phyloP scores from a whole-genome alignment of 108 stramenopile genomes.

The Pelagomonas calceolata region DNA sequence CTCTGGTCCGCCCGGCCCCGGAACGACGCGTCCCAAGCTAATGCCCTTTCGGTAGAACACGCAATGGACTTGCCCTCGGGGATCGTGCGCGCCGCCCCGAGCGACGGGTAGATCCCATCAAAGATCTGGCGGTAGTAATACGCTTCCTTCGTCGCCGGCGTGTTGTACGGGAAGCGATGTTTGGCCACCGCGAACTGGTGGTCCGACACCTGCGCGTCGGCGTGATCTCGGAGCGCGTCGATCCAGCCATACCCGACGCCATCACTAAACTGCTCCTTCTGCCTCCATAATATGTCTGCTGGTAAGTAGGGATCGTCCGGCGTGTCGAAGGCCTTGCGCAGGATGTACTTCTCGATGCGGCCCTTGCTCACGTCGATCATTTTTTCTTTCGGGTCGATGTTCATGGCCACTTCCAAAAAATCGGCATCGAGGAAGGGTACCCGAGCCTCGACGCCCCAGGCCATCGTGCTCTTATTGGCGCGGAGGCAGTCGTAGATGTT shows the following conservation, averaged over 20 bases:
- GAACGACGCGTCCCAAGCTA: slow-evolving; percentile 85
- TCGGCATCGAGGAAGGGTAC: slow-evolving; percentile 95
- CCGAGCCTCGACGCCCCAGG: slow-evolving; percentile 94
- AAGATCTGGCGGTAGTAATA: slow-evolving; percentile 93
- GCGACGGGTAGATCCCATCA: slow-evolving; percentile 89
- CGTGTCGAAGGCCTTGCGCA: slow-evolving; percentile 94
- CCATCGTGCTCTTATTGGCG: slow-evolving; percentile 95
- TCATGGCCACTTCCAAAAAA: slow-evolving; percentile 91
- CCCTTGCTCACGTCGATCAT: slow-evolving; percentile 66
- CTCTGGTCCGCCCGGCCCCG: slow-evolving; percentile 74
- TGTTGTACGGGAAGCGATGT: slow-evolving; percentile 92
- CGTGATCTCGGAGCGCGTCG: slow-evolving; percentile 76
- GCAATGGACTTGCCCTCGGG: slow-evolving; percentile 95
- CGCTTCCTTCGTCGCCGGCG: slow-evolving; percentile 94
- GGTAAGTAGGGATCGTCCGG: slow-evolving; percentile 98
- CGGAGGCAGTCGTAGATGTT: slow-evolving; percentile 96
- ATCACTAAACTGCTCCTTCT: slow-evolving; percentile 98
- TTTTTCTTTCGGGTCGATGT: slow-evolving; percentile 81
- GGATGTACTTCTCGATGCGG: slow-evolving; percentile 89
- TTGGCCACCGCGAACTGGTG: slow-evolving; percentile 70
- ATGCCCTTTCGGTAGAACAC: slow-evolving; percentile 92
- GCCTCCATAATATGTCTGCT: slow-evolving; percentile 89
- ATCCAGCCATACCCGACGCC: slow-evolving; percentile 98
- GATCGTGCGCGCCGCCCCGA: slow-evolving; percentile 84
- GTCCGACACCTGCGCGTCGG: slow-evolving; percentile 79